phyloP scores from a whole-genome alignment of 495 filamentous ascomycete genomes.

The Penicillium angulare region DNA sequence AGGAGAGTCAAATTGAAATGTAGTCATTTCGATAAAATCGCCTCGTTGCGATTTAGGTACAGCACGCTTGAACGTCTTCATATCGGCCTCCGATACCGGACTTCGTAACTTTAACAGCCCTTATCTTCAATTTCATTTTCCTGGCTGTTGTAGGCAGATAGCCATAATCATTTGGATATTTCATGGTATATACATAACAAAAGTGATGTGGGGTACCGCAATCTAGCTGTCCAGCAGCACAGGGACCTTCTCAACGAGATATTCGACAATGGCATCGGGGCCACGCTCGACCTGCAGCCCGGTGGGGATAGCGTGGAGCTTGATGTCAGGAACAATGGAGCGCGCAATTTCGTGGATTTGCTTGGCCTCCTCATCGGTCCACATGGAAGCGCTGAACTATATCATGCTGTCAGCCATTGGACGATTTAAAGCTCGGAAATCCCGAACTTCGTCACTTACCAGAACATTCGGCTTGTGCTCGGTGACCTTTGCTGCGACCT shows the following conservation, averaged over 20 bases:
- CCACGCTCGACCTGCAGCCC: constrained; percentile 64
- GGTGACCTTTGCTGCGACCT: constrained; percentile 49
- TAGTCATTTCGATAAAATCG: too few relatives aligned
- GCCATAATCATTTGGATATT: too few relatives aligned
- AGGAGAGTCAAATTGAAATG: too few relatives aligned
- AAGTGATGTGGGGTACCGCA: background rate
- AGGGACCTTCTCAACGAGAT: constrained; percentile 58
- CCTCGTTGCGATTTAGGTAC: too few relatives aligned
- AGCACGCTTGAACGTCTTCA: too few relatives aligned
- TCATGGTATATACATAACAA: background rate
- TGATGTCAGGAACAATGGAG: constrained; percentile 49
- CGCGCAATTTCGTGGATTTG: constrained; percentile 56
- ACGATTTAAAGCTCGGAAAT: constrained; percentile 5
- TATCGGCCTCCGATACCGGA: too few relatives aligned
- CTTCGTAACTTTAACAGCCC: too few relatives aligned
- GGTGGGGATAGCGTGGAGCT: constrained; percentile 59
- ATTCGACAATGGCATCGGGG: constrained; percentile 65
- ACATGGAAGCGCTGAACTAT: constrained; percentile 69
- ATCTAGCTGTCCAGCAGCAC: constrained; percentile 42
- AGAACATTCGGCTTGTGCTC: constrained; percentile 52
- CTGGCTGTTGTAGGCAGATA: too few relatives aligned
- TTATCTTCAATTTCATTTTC: too few relatives aligned
- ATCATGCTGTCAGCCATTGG: constrained; percentile 1
- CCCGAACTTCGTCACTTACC: constrained; percentile 27
- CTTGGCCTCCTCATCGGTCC: constrained; percentile 56